These are phyloP conservation scores for Aspergillus avenaceus DNA, from an alignment of 495 filamentous ascomycete species.

Conservation along the genomic window DNA sequence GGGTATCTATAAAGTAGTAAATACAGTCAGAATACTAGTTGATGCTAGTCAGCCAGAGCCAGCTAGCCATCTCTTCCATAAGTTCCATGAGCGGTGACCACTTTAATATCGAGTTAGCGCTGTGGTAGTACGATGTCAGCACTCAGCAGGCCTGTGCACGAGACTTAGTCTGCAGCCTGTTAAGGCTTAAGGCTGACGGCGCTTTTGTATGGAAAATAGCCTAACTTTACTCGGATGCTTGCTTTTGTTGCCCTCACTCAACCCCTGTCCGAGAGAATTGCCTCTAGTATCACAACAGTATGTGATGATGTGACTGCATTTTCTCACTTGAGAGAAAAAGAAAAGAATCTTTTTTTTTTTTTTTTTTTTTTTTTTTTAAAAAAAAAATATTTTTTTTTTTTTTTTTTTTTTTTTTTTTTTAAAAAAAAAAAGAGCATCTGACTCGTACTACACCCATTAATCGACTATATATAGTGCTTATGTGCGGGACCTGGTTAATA, in stretches of 20 bases:
- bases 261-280: not conserved
- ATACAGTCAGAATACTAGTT: too few relatives aligned
- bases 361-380: too few relatives aligned
- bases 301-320: not conserved
- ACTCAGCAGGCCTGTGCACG: conserved; percentile 11
- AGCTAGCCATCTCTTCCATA: not conserved
- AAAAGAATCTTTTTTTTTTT: too few relatives aligned
- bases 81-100: too few relatives aligned
- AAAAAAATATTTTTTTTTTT: too few relatives aligned
- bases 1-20: too few relatives aligned
- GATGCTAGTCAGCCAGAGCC: not conserved
- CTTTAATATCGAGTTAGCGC: not conserved
- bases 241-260: not conserved
- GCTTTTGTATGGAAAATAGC: conserved; percentile 11
- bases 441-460: not conserved
- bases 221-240: conserved; percentile 12
- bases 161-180: conserved; percentile 33
- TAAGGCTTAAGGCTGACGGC: conserved; percentile 38
- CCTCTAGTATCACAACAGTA: not conserved
- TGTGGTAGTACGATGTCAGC: not conserved
- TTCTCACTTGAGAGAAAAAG: too few relatives aligned
- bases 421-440: too few relatives aligned
- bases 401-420: too few relatives aligned
- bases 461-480: conserved; percentile 1
- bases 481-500: not conserved